A percentile compares a stretch with the other conserved stretches of the same genome.
Evolutionary conservation across 306 rosid genomes (phyloP).

Genomic region (Fragaria nilgerrensis): DNA sequence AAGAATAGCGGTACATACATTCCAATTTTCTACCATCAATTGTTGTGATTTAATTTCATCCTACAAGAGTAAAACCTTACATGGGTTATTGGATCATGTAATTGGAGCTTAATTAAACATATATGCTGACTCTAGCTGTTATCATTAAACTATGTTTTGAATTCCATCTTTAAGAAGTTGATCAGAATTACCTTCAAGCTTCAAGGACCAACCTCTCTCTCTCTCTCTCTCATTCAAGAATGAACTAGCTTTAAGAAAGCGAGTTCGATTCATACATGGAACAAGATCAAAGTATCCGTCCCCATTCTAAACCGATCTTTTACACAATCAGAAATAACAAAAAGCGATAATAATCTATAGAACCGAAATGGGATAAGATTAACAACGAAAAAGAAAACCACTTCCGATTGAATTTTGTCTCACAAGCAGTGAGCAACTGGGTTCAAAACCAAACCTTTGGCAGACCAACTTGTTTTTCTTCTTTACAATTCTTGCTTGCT

Average conservation of each 20-base stretch:
- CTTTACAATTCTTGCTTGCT: slow-evolving; percentile 12
- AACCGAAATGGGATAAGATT: background rate
- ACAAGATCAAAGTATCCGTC: background rate
- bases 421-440: slow-evolving; percentile 7
- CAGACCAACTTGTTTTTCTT: slow-evolving; percentile 39
- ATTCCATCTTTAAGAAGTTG: background rate
- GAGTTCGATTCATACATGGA: slow-evolving; percentile 7
- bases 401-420: background rate
- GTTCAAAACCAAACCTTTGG: background rate
- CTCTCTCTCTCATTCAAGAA: no score
- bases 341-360: background rate
- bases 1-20: no score
- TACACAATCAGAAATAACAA: background rate
- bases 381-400: background rate
- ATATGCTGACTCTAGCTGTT: background rate
- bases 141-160: background rate
- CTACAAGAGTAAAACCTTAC: background rate
- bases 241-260: background rate
- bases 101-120: background rate
- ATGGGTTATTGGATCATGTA: background rate
- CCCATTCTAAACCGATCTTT: background rate
- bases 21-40: no score
- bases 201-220: background rate
- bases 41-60: no score
- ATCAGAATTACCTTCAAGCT: background rate